Conservation (phyloP, 2,329 filamentous ascomycete genomes). For the Penicillium aurantiogriseum region DNA sequence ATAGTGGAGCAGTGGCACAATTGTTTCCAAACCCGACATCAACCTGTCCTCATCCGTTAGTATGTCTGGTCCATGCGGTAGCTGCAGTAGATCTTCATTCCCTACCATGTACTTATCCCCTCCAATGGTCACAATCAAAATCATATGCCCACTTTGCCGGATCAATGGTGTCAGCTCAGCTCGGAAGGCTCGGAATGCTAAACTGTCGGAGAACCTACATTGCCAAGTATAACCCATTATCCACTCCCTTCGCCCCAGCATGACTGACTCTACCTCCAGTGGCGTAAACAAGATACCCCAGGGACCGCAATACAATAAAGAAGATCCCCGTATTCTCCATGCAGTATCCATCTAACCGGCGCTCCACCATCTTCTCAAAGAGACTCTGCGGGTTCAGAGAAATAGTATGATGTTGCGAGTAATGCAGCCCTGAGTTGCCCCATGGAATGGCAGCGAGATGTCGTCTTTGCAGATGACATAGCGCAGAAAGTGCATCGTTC, state of each 20-base stretch:
- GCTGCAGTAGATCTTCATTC: neutral
- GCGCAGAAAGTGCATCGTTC: constrained; percentile 30
- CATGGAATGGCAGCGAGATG: constrained; percentile 55
- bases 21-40: constrained; percentile 67
- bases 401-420: constrained; percentile 50
- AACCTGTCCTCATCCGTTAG: constrained; percentile 32
- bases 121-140: constrained; percentile 59
- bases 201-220: constrained; percentile 39
- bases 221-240: constrained; percentile 45
- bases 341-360: constrained; percentile 58
- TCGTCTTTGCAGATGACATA: constrained; percentile 39
- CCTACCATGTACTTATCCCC: constrained; percentile 45
- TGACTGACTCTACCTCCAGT: constrained; percentile 53
- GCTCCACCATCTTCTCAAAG: constrained; percentile 54
- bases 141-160: constrained; percentile 51
- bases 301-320: constrained; percentile 49
- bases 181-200: neutral
- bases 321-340: constrained; percentile 61
- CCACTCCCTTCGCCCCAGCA: constrained; percentile 34
- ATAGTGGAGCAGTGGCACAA: constrained; percentile 58
- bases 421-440: constrained; percentile 58
- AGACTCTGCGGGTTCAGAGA: constrained; percentile 51
- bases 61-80: neutral
- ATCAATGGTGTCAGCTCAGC: neutral
- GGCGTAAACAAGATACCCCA: constrained; percentile 56